Evolutionary conservation across 768 basidiomycete genomes (phyloP), one percentile per base, ranked within the genome.

Genomic region (Boletus sensibilis): DNA sequence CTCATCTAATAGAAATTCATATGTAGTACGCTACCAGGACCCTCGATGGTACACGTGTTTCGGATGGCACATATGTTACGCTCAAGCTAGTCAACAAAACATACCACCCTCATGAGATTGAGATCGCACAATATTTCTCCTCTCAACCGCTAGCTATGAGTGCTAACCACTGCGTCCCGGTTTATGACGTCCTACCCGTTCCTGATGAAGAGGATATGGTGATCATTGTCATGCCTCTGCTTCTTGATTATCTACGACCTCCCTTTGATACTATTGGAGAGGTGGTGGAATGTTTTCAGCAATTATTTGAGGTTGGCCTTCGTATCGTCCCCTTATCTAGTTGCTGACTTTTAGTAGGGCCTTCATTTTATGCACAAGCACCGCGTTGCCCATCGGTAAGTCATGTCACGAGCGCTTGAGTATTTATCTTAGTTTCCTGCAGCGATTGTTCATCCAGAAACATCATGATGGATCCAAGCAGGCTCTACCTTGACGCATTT

Each of bases 171-270:
- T 76, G 75, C 13, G 64, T 75, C 2, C 74, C 70, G 0, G 38
- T 76, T 7, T 57, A 68, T 14, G 72, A 74, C 10, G 23, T 58
- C 0, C 14, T 74, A 1, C 9, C 40, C 16, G 42, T 70, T 39
- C 49, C 46, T 16, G 53, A 55, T 0, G 52, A 63, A 0, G 48
- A 53, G 1, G 38, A 67, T 16, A 20, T 0, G 1, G 33, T 35
- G 11, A 65, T 70, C 2, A 46, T 75, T 2, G 65, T 73, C 2
- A 77, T 76, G 72, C 78, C 77, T 0, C 52, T 75, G 2, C 66
- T 79, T 18, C 67, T 69, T 44, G 25, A n/a, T 0, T 70, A 63
- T 33, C n/a, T 53, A 16, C 40, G 34, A 2, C 68, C 68, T 8
- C 57, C 37, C 1, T 75, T 76, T 54, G 52, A 58, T 25, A 71